Conservation (phyloP, 2,329 filamentous ascomycete species). For the Chrysosporium queenslandicum region DNA sequence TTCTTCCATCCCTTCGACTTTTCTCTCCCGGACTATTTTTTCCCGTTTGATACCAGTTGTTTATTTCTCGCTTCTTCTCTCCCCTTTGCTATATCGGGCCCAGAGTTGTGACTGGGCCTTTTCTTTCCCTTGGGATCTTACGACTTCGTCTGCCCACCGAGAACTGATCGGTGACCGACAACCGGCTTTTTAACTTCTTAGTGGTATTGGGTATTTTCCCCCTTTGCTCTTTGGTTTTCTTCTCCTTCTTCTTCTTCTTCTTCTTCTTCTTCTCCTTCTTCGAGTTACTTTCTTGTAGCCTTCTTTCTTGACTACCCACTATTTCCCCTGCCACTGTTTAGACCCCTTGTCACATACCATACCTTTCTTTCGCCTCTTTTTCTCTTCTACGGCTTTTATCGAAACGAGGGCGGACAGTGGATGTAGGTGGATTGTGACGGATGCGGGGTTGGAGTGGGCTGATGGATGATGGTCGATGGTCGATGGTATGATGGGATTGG, state of each 20-base stretch:
- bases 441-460: background rate
- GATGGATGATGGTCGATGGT: background rate
- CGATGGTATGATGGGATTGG: background rate
- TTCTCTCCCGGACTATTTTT: background rate
- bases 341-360: background rate
- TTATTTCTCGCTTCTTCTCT: background rate
- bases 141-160: too few species aligned
- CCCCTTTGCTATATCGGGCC: too few species aligned
- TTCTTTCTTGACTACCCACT: background rate
- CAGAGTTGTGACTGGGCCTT: too few species aligned
- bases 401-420: too few species aligned
- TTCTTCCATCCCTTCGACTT: background rate
- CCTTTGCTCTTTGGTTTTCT: background rate
- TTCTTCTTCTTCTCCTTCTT: background rate
- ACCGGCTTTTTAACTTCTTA: too few species aligned
- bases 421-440: too few species aligned
- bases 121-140: too few species aligned
- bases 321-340: background rate
- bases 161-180: too few species aligned
- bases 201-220: background rate
- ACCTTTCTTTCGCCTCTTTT: too few species aligned
- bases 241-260: background rate
- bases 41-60: slow-evolving; percentile 5
- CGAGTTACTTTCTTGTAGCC: background rate
- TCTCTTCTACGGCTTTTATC: too few species aligned